Base-by-base conservation (phyloP, 2,329 filamentous ascomycete species). In the Ceratocystis cacaofunesta region DNA sequence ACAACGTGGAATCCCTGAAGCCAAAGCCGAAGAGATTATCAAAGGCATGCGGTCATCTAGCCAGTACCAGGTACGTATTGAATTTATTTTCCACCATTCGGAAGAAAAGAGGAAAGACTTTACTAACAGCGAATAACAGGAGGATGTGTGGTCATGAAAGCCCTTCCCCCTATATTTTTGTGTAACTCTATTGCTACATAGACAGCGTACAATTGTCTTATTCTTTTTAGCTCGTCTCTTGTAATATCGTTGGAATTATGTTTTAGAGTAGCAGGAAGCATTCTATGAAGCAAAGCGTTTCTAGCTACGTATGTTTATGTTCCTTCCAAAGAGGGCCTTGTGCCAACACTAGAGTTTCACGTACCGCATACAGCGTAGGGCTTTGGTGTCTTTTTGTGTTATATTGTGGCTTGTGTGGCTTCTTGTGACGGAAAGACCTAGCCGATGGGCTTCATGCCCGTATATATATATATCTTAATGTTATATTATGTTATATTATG, bases 41-140 rank as follows among this genome's bases (percentile, higher is more conserved):
- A 99, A 97, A 84, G 87, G 87, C 71, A 96, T 99, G 92, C 87
- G 94, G 73, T 87, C 89, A 70, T 86, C 88, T 69, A 96, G 95
- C 76, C 90, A 94, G 76, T 99, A 99, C 80, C 95, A 99, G 82
- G 94, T 86, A 83, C 68, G 79, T 30, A 58, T 76, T 63, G 36
- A 46, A 63, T 57, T 17, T 32, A 36, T 3, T 12, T 30, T 41
- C 65, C 36, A 6, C 17, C 63, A 61, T 46, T 22, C 60, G 3
- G 1, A 22, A 19, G 17, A 50, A 41, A 12, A 43, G 15, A 17
- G 44, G 57, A 32, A 22, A 30, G 5, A 55, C 15, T 15, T 63
- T 63, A 36, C 62, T 67, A 60, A 64, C 61, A 62, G 7, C 7
- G 22, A 25, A 41, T 10, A 69, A 71, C 68, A 87, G 85, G 85